Percentiles rank a stretch among this genome's conserved stretches.
Conservation (phyloP, 2,329 filamentous ascomycete genomes). For the Pseudocercospora crystallina region DNA sequence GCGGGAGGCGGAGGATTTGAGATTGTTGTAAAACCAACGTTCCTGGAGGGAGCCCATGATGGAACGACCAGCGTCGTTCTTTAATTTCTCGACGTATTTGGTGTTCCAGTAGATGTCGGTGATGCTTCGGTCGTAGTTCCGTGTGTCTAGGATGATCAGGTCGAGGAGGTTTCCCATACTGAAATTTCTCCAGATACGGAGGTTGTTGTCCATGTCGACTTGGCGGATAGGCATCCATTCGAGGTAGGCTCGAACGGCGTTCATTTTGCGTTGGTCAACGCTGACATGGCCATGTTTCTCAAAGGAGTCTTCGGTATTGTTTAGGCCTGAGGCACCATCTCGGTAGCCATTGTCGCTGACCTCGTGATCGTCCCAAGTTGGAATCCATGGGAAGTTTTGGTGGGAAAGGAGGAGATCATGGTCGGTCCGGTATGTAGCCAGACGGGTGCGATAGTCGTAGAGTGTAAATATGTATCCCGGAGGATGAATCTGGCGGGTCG, state of each 20-base stretch:
- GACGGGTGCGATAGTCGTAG: conserved; percentile 47
- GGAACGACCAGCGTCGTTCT: conserved; percentile 30
- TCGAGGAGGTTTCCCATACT: conserved; percentile 43
- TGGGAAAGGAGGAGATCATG: conserved; percentile 42
- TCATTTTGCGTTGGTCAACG: conserved; percentile 49
- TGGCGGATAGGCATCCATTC: conserved; percentile 47
- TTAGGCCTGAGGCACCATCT: conserved; percentile 41
- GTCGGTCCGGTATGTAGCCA: conserved; percentile 43
- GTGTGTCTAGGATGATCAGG: conserved; percentile 45
- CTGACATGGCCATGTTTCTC: conserved; percentile 39
- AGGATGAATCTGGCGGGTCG: conserved; percentile 33
- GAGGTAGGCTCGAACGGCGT: conserved; percentile 45
- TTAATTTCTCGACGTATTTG: conserved; percentile 24
- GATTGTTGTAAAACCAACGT: conserved; percentile 53
- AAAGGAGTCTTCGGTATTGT: conserved; percentile 47
- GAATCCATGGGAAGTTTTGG: conserved; percentile 45
- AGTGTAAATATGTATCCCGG: conserved; percentile 42
- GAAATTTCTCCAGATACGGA: conserved; percentile 45
- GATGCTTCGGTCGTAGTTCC: conserved; percentile 45
- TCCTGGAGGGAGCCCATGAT: conserved; percentile 30
- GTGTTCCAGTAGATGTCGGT: conserved; percentile 37
- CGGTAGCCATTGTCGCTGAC: conserved; percentile 44
- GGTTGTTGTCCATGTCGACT: conserved; percentile 46
- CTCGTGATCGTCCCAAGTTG: conserved; percentile 42
- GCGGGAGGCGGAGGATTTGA: conserved; percentile 48